phyloP scores from a whole-genome alignment of 2,329 filamentous ascomycete species.

The Calonectria pseudoturangicola region DNA sequence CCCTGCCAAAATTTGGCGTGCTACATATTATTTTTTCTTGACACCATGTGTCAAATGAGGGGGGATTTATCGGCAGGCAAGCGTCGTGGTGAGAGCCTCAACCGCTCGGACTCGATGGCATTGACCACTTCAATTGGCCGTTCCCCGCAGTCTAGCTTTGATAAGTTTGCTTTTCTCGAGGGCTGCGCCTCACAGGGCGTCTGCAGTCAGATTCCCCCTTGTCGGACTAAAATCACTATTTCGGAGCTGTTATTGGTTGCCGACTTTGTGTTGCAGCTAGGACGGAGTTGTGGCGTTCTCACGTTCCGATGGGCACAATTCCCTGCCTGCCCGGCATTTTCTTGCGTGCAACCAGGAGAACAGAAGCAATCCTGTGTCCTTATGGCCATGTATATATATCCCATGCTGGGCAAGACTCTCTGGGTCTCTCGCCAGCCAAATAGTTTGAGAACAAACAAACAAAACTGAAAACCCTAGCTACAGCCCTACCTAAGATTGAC shows the following conservation, averaged over 20 bases:
- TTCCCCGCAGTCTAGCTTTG: background rate
- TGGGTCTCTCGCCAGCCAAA: background rate
- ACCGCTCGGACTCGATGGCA: background rate
- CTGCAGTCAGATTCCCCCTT: background rate
- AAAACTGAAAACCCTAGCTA: background rate
- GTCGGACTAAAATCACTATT: background rate
- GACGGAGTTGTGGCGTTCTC: background rate
- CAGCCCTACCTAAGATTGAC: background rate
- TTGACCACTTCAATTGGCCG: background rate
- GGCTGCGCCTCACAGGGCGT: background rate
- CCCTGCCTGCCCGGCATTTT: background rate
- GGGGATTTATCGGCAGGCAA: background rate
- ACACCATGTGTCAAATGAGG: background rate
- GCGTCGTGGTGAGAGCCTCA: background rate
- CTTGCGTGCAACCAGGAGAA: background rate
- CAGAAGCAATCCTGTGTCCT: background rate
- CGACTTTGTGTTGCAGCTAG: background rate
- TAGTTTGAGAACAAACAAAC: background rate
- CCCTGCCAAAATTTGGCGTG: background rate
- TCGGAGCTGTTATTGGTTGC: background rate
- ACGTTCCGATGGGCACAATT: background rate
- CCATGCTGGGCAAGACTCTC: background rate
- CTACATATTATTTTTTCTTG: background rate
- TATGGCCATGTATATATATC: background rate
- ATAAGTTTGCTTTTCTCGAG: background rate